Base-by-base conservation (phyloP, 2,329 filamentous ascomycete genomes). In the Tolypocladium endophyticum region DNA sequence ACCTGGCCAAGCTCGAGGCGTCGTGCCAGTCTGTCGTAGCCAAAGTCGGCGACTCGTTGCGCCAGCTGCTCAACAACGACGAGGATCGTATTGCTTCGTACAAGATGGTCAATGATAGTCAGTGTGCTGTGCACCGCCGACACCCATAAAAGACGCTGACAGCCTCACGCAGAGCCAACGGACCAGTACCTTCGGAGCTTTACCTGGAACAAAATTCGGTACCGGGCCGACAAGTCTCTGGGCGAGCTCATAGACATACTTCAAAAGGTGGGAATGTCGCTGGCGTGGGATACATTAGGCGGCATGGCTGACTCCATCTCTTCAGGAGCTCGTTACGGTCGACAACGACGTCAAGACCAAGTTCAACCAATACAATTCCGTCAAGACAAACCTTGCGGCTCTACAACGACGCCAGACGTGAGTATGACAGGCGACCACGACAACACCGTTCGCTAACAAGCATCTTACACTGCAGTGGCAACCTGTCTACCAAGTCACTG, bases 181-280 rank as follows among this genome's bases (percentile, higher is more conserved):
- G 93, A 97, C 68, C 88, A 93, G 72, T 99, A 97, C 72, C 79
- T 99, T 54, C 85, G 87, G 70, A 87, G 83, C 59, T 99, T 97
- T 75, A 83, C 85, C 65, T 99, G 94, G 94, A 97, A 97, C 78
- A 97, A 94, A 76, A 90, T 96, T 76, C 94, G 96, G 73, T 99
- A 97, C 75, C 87, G 94, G 68, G 88, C 90, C 63, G 94, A 99
- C 74, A 95, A 93, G 73, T 85, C 93, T 57, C 83, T 99, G 62
- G 83, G 86, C 59, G 93, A 97, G 71, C 81, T 97, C 61, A 88
- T 97, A 67, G 89, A 92, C 72, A 87, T 87, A 47, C 78, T 99
- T 61, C 91, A 96, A 71, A 97, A 96, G 85, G 90, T 90, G 67
- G 33, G 58, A 25, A 55, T 8, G 28, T 30, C 12, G 25, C 11